Base-by-base conservation (phyloP, 1,139 yeast species). In the Pichia sp. region DNA sequence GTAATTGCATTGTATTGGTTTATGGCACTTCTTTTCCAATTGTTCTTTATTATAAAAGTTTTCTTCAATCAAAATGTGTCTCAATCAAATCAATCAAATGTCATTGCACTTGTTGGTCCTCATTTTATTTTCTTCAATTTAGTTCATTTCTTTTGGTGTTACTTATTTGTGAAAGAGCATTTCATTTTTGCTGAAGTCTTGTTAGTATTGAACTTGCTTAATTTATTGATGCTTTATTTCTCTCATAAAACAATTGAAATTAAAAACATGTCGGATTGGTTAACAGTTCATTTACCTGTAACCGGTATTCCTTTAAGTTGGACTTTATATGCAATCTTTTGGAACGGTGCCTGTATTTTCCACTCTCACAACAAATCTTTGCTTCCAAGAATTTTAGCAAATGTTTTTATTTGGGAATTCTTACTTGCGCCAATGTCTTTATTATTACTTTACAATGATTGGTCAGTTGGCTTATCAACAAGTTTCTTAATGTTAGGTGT, bases 271-370 rank as follows among this genome's bases (percentile, higher is more conserved):
- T 61, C 70, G 55, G 72, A 73, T 56, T 82, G 85, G 81, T 55
- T 79, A 39, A 69, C 80, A 49, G 71, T 84, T 51, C 95, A 86
- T 67, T 69, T 80, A 57, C 77, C 90, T n/a, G 73, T 78, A 18
- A 73, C 79, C 18, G 88, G 91, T 0, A 61, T 86, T 62, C 95
- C 96, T 34, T 68, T 86, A 52, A 74, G 87, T 30, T 87, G 95
- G 95, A 70, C 83, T 42, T 67, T 85, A 57, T 84, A 81, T 64
- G 84, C 81, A 30, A 67, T 87, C 44, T 84, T 87, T 71, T 87
- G 95, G 95, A 85, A 85, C 62, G 95, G 95, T 41, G 91, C 95
- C 4, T 84, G 83, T 33, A 71, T 81, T 62, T 75, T 81, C 60
- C 83, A 80, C 64, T 73, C 79, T 42, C 76, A 78, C 56, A 71